phyloP scores from a whole-genome alignment of 2,329 filamentous ascomycete genomes.

The Fusarium tanahbumbuense region DNA sequence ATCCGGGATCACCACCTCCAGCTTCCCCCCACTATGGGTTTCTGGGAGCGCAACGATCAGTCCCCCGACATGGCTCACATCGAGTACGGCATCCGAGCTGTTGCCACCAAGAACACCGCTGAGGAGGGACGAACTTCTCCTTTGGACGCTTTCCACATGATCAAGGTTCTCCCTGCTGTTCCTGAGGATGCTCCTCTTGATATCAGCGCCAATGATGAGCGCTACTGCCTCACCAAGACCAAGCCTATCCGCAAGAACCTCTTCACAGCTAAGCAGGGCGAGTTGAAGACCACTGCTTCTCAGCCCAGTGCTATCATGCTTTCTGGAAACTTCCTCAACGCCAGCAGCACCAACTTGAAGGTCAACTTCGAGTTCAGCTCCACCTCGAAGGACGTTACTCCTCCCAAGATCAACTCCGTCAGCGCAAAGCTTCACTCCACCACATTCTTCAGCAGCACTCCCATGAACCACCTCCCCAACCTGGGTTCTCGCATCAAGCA shows the following conservation, averaged over 20 bases:
- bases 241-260: slow-evolving; percentile 67
- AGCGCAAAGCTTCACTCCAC: slow-evolving; percentile 63
- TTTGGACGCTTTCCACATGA: slow-evolving; percentile 56
- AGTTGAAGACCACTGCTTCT: slow-evolving; percentile 57
- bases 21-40: slow-evolving; percentile 64
- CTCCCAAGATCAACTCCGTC: slow-evolving; percentile 62
- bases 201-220: slow-evolving; percentile 59
- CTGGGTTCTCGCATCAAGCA: slow-evolving; percentile 58
- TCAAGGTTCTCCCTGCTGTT: slow-evolving; percentile 65
- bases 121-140: slow-evolving; percentile 48
- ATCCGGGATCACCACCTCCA: slow-evolving; percentile 65
- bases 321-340: slow-evolving; percentile 59
- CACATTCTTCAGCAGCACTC: slow-evolving; percentile 63
- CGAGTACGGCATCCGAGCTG: slow-evolving; percentile 64
- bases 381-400: slow-evolving; percentile 53
- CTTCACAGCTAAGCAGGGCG: slow-evolving; percentile 63
- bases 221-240: slow-evolving; percentile 62
- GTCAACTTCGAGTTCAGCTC: slow-evolving; percentile 63
- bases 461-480: slow-evolving; percentile 62
- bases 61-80: slow-evolving; percentile 66
- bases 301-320: slow-evolving; percentile 64
- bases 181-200: slow-evolving; percentile 64
- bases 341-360: slow-evolving; percentile 56
- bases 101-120: slow-evolving; percentile 49
- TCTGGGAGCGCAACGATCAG: slow-evolving; percentile 66